Conservation (phyloP, 2,329 filamentous ascomycete species). For the Pochonia chlamydosporia region DNA sequence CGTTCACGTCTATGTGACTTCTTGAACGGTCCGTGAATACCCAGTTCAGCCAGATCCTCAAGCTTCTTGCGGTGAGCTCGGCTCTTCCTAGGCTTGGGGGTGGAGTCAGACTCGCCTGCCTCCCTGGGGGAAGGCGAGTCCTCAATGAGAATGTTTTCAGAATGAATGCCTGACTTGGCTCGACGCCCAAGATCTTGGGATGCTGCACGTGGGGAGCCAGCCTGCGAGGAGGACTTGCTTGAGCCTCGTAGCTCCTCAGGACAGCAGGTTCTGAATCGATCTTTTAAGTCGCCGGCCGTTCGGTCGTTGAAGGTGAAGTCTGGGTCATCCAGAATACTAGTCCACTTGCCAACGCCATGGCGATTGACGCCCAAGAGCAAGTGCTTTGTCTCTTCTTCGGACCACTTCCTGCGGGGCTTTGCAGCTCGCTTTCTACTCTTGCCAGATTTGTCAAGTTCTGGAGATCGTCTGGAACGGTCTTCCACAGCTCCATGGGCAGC, state of each 20-base stretch:
- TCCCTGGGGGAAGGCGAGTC: slow-evolving; percentile 23
- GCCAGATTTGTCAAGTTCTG: slow-evolving; percentile 24
- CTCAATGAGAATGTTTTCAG: slow-evolving; percentile 52
- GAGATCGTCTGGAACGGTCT: slow-evolving; percentile 14
- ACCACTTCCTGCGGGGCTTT: slow-evolving; percentile 58
- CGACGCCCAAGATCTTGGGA: slow-evolving; percentile 27
- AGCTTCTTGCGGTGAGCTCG: slow-evolving; percentile 50
- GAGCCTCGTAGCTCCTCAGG: slow-evolving; percentile 51
- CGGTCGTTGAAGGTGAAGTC: slow-evolving; percentile 56
- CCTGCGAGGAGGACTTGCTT: slow-evolving; percentile 20
- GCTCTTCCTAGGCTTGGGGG: slow-evolving; percentile 40
- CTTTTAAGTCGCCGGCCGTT: slow-evolving; percentile 58
- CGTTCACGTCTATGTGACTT: slow-evolving; percentile 55
- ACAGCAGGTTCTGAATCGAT: slow-evolving; percentile 61
- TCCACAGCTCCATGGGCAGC: slow-evolving; percentile 26
- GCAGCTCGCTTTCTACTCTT: slow-evolving; percentile 49
- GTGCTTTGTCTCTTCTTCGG: slow-evolving; percentile 58
- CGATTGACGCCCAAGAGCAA: slow-evolving; percentile 55
- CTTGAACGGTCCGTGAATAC: slow-evolving; percentile 57
- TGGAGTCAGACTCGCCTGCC: slow-evolving; percentile 26
- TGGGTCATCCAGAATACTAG: slow-evolving; percentile 55
- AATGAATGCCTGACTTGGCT: slow-evolving; percentile 41
- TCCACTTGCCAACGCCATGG: slow-evolving; percentile 62
- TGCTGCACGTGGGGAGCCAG: slow-evolving; percentile 16
- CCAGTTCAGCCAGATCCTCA: slow-evolving; percentile 50